Conservation (phyloP, 2,329 filamentous ascomycete species). For the Claviceps humidiphila region DNA sequence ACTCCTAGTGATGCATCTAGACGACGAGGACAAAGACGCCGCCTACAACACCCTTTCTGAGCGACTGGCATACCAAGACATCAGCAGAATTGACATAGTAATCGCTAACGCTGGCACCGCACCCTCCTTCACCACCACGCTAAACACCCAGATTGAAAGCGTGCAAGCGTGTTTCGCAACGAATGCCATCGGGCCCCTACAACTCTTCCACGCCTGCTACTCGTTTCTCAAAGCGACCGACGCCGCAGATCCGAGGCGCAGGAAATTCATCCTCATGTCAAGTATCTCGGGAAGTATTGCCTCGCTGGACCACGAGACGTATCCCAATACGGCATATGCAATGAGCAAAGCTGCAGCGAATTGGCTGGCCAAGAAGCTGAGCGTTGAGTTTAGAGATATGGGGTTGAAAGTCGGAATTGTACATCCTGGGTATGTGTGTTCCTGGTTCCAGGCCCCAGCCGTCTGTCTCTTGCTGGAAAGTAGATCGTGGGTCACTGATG, state of each 20-base stretch:
- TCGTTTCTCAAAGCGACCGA: constrained; percentile 20
- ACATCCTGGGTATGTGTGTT: constrained; percentile 15
- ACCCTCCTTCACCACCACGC: not conserved
- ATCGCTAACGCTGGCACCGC: constrained; percentile 35
- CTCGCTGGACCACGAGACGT: constrained; percentile 10
- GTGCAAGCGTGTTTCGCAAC: constrained; percentile 6
- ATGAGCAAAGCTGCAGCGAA: constrained; percentile 25
- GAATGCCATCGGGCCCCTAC: constrained; percentile 23
- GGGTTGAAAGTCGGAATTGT: constrained; percentile 20
- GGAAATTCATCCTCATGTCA: constrained; percentile 9
- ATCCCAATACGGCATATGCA: constrained; percentile 27
- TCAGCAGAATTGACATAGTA: constrained; percentile 34
- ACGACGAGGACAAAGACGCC: constrained; percentile 19
- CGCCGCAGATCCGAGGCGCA: not conserved
- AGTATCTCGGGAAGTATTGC: constrained; percentile 8
- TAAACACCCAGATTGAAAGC: constrained; percentile 1
- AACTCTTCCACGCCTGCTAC: constrained; percentile 30
- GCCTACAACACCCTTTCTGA: constrained; percentile 14
- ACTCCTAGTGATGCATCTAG: constrained; percentile 24
- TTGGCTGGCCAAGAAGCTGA: constrained; percentile 19
- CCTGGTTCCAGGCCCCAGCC: not conserved
- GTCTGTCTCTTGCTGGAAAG: no score
- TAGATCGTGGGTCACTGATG: no score
- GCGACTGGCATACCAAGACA: constrained; percentile 8
- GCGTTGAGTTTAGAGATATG: constrained; percentile 16